Base-by-base conservation (phyloP, 2,329 filamentous ascomycete genomes). In the Hirsutella minnesotensis region DNA sequence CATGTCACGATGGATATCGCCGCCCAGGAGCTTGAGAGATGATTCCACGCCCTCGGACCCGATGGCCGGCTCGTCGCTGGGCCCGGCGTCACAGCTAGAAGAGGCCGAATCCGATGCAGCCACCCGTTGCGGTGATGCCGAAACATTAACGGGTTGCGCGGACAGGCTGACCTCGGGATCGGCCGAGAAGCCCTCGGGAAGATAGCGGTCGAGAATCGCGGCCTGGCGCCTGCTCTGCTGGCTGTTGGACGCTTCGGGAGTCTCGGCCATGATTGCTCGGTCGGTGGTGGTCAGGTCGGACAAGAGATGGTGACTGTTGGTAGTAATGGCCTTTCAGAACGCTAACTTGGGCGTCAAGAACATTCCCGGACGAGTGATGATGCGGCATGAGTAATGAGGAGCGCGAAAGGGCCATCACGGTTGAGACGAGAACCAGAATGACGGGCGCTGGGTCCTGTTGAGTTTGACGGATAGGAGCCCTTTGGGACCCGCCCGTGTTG, bases 1-100 rank as follows among this genome's bases (percentile, higher is more conserved):
- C 29, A 89, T 73, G 53, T 86, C 81, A 29, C 84, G 79, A 56
- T 88, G 83, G 19, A 89, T 81, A 53, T 89, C 84, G 34, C 84
- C 84, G 41, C 84, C 84, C 54, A 83, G 83, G 3, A 88, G 68
- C 45, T 69, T 76, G 42, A 88, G 65, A 0, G 84, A 88, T 2
- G 82, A 86, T 43, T 65, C 60, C 29, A 62, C 47, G n/a, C 49
- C 46, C 46, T 81, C 75, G 37, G 62, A 59, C 20, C 51, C 50
- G 9, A 52, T 47, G 2, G 53, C 53, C 13, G 15, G 20, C 9
- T 44, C 47, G n/a, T 47, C 44, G 35, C 38, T 41, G 29, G 27
- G 5, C 12, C 8, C 16, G 18, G 12, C 36, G 9, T 44, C 41
- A 10, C 47, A 46, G 10, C 48, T 48, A 37, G 45, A 34, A 21